Evolutionary conservation across 1,139 yeast genomes (phyloP).

Genomic region (Candida sp.): DNA sequence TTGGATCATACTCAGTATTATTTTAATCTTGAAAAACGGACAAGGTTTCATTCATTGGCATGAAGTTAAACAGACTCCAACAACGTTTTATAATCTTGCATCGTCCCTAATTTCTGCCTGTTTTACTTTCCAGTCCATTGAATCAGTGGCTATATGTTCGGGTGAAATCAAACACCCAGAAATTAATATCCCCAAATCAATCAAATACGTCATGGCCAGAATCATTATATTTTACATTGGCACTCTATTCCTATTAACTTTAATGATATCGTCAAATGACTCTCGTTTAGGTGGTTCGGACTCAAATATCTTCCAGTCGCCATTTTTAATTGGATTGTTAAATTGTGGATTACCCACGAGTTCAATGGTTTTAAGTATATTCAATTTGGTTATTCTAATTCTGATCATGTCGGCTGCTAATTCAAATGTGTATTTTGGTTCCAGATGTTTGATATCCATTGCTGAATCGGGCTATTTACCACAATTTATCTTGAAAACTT

Average conservation of each 20-base stretch:
- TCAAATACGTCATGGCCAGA: slow-evolving; percentile 12
- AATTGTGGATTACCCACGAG: slow-evolving; percentile 8
- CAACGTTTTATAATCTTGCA: slow-evolving; percentile 7
- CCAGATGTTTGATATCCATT: slow-evolving; percentile 19
- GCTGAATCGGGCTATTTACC: slow-evolving; percentile 10
- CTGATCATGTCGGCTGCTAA: slow-evolving; percentile 25
- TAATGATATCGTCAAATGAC: slow-evolving; percentile 15
- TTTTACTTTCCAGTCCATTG: slow-evolving; percentile 33
- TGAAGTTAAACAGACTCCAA: slow-evolving; percentile 5
- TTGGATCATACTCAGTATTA: slow-evolving; percentile 12
- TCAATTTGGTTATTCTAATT: slow-evolving; percentile 18
- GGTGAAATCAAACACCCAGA: slow-evolving; percentile 18
- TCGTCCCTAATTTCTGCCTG: slow-evolving; percentile 27
- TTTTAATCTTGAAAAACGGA: slow-evolving; percentile 2
- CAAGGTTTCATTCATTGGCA: slow-evolving; percentile 10
- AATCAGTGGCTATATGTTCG: slow-evolving; percentile 30
- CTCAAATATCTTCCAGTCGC: slow-evolving; percentile 11
- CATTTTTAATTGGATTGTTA: slow-evolving; percentile 12
- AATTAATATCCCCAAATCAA: slow-evolving; percentile 11
- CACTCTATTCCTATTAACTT: slow-evolving; percentile 13
- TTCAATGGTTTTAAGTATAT: slow-evolving; percentile 7
- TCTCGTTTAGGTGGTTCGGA: slow-evolving; percentile 7
- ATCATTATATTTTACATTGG: slow-evolving; percentile 14
- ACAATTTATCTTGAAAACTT: slow-evolving; percentile 2
- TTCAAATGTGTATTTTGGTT: slow-evolving; percentile 24